Evolutionary conservation across 352 stramenopile genomes (phyloP).

Genomic region (Pseudoperonospora humuli): DNA sequence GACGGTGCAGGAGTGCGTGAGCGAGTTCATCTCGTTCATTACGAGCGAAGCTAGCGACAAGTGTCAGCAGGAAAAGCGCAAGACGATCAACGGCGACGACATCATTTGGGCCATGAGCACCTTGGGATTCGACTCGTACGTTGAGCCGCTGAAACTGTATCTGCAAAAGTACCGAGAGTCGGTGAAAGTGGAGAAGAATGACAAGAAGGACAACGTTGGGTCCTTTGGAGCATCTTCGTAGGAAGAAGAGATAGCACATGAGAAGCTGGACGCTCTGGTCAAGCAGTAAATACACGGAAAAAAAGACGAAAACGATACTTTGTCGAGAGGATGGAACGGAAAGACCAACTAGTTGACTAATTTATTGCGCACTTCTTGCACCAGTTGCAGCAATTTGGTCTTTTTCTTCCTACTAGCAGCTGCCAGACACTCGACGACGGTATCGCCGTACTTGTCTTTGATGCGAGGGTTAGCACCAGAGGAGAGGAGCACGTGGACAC

Average conservation of each 20-base stretch:
- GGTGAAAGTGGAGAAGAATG: constrained; percentile 86
- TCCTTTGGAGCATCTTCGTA: constrained; percentile 82
- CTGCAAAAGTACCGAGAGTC: constrained; percentile 97
- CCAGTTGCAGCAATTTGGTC: constrained; percentile 31
- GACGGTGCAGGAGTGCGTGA: constrained; percentile 99
- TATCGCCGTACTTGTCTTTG: no score
- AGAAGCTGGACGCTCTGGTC: background rate
- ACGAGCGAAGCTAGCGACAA: constrained; percentile 98
- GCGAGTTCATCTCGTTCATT: constrained; percentile 99
- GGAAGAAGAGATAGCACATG: background rate
- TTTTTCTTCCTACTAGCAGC: constrained; percentile 37
- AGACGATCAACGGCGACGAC: constrained; percentile 99
- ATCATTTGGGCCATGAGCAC: constrained; percentile 99
- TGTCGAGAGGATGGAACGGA: background rate
- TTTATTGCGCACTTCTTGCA: constrained; percentile 16
- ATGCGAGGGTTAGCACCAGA: no score
- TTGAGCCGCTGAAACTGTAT: constrained; percentile 98
- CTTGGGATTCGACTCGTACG: constrained; percentile 99
- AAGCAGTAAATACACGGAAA: constrained; percentile 23
- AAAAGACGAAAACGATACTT: constrained; percentile 4
- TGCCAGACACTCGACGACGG: constrained; percentile 28
- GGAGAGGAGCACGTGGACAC: no score
- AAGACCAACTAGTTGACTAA: background rate
- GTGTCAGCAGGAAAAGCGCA: constrained; percentile 99
- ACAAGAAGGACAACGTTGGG: constrained; percentile 88